These are phyloP conservation scores for Austroboletus novae-zelandiae DNA, from an alignment of 1,284 basidiomycete genomes.

Conservation along the genomic window DNA sequence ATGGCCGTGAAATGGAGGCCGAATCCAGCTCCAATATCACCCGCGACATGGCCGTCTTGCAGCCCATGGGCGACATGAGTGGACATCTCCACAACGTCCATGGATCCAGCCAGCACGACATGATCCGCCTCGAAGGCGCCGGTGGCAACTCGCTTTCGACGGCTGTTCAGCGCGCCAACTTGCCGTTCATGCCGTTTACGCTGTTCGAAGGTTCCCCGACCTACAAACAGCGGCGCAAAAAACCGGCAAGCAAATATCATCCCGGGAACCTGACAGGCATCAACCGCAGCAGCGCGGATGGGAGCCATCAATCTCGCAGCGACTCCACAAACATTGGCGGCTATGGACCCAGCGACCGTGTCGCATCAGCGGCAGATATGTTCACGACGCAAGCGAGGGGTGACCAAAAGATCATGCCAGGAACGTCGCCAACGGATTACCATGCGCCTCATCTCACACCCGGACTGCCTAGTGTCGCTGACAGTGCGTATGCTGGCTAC, in stretches of 20 bases:
- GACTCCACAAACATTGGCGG: constrained; percentile 33
- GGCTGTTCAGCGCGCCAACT: constrained; percentile 34
- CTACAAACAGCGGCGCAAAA: constrained; percentile 87
- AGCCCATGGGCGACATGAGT: constrained; percentile 11
- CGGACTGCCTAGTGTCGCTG: constrained; percentile 17
- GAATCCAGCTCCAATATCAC: constrained; percentile 49
- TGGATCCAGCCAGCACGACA: constrained; percentile 10
- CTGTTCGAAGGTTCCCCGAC: constrained; percentile 78
- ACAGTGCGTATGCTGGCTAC: constrained; percentile 19
- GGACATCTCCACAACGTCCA: constrained; percentile 4
- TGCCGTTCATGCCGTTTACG: constrained; percentile 67
- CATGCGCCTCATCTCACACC: constrained; percentile 21
- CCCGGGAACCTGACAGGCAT: constrained; percentile 23
- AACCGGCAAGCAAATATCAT: constrained; percentile 42
- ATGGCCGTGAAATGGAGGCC: constrained; percentile 38
- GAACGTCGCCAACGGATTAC: constrained; percentile 19
- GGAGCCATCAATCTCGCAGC: constrained; percentile 14
- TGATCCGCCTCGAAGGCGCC: constrained; percentile 30
- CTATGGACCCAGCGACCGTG: constrained; percentile 32
- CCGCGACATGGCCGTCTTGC: constrained; percentile 34
- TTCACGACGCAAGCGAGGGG: constrained; percentile 60
- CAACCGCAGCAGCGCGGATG: constrained; percentile 25
- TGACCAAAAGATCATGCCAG: constrained; percentile 38
- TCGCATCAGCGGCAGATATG: constrained; percentile 58
- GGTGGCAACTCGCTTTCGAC: constrained; percentile 18